Conservation (phyloP, 225 moss, liverwort and hornwort genomes). For the Straminergon stramineum region DNA sequence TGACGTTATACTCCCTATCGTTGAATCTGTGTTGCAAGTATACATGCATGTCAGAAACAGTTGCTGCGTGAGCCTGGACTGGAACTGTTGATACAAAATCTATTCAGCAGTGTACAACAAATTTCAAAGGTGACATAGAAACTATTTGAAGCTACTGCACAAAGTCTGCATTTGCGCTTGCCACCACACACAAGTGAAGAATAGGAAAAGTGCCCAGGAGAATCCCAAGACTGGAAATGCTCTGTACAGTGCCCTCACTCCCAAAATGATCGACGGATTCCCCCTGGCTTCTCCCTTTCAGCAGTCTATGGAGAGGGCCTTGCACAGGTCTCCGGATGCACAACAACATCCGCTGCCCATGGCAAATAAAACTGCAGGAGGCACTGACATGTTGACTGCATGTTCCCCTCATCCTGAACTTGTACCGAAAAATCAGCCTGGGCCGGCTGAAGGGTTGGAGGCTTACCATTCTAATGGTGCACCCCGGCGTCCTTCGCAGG, state of each 20-base stretch:
- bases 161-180: not conserved
- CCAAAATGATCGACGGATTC: not conserved
- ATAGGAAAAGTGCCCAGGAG: fast-evolving
- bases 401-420: not conserved
- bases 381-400: not conserved
- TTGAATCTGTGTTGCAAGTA: not conserved
- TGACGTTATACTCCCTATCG: not conserved
- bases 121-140: not conserved
- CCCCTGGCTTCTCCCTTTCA: not conserved
- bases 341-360: not conserved
- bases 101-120: not conserved
- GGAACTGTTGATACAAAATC: not conserved
- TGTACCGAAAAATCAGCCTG: not conserved
- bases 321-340: not conserved
- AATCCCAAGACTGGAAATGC: fast-evolving
- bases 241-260: not conserved
- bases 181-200: not conserved
- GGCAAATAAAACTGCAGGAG: not conserved
- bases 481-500: not conserved
- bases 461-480: not conserved
- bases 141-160: not conserved
- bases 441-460: fast-evolving
- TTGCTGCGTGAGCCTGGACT: not conserved
- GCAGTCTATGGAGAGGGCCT: not conserved
- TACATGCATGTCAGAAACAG: not conserved